Base-by-base conservation (phyloP, 1,284 basidiomycete species). In the Melampsora larici-populina region DNA sequence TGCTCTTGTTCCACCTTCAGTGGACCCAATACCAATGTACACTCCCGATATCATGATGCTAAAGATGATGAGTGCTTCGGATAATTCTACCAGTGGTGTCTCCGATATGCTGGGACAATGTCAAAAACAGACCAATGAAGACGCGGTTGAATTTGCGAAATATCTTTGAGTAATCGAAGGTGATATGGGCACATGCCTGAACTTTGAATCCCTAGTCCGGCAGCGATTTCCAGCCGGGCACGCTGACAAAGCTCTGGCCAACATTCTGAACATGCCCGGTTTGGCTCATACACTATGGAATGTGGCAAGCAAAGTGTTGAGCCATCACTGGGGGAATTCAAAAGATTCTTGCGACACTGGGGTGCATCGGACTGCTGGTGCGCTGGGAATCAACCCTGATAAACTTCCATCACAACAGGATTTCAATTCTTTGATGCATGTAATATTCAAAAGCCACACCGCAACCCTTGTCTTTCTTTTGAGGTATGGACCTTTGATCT, bases 21-120 rank as follows among this genome's bases (percentile, higher is more conserved):
- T 73, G 1, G 48, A 73, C 4, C 60, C 5, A 48, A 63, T 73
- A n/a, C 33, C 18, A 18, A 40, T 43, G 33, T 24, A 49, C 8
- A 26, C 15, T 5, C 68, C 68, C 8, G 26, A 43, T 36, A 51
- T 70, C n/a, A n/a, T n/a, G n/a, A n/a, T n/a, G n/a, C n/a, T n/a
- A n/a, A n/a, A n/a, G n/a, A n/a, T n/a, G n/a, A 17, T 29, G 17
- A 4, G 29, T 31, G 68, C 68, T 6, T 40, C 49, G 5, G 68
- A 70, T 15, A 70, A 70, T 24, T 51, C 29, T 1, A 48, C 68
- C 1, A 33, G 36, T 33, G 68, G 68, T 18, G 33, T 70, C 26
- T 58, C 43, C 7, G 51, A 72, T 29, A 62, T 72, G 3, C 43
- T 60, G 15, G 33, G 58, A 49, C 51, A 55, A 24, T 55, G 17